These are phyloP conservation scores for Fusarium beomiforme DNA, from an alignment of 2,329 filamentous ascomycete species.

Conservation along the genomic window DNA sequence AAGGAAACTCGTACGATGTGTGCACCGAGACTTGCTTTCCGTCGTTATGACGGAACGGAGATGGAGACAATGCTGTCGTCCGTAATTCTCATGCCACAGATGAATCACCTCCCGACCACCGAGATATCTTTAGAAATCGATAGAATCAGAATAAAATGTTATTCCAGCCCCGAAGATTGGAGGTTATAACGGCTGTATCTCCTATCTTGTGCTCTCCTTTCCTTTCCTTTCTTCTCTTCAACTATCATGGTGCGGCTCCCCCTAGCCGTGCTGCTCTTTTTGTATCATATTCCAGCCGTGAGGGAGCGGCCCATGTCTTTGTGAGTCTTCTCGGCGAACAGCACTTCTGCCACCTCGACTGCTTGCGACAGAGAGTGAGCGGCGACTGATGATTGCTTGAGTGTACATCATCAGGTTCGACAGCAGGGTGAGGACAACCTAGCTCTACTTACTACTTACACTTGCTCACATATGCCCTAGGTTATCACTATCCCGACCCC, in stretches of 20 bases:
- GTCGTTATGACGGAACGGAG: no score
- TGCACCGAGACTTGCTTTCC: neutral
- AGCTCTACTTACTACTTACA: no score
- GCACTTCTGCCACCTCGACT: accelerated
- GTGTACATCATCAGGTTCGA: neutral
- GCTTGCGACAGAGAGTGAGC: neutral
- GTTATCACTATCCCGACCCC: no score
- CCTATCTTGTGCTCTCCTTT: no score
- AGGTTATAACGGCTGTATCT: accelerated
- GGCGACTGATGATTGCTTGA: neutral
- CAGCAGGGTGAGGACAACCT: neutral
- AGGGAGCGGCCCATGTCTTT: neutral
- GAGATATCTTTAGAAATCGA: neutral
- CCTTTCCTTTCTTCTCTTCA: neutral
- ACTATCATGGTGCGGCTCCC: neutral
- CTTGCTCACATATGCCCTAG: no score
- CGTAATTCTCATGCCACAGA: neutral
- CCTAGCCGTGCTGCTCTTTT: neutral
- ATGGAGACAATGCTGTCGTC: neutral
- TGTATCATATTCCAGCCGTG: neutral
- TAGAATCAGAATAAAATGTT: neutral
- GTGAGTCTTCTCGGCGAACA: neutral
- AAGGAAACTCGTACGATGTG: neutral
- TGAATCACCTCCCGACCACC: neutral
- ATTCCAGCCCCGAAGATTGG: neutral